Conservation (phyloP, 495 filamentous ascomycete species). For the Apiosordaria backusii region DNA sequence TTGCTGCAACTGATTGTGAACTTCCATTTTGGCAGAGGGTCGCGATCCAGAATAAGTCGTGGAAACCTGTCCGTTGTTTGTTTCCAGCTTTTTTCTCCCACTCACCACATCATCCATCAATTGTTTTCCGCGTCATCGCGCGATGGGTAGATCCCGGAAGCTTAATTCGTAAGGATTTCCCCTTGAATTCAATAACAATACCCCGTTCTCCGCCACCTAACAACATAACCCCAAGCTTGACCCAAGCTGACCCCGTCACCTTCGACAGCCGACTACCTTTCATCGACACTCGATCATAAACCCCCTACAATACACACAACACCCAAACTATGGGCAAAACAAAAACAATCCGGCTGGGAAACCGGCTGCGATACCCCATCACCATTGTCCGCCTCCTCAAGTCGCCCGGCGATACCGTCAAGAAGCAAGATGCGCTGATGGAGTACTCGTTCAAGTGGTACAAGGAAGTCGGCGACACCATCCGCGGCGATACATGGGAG, state of each 20-base stretch:
- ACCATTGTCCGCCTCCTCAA: constrained; percentile 86
- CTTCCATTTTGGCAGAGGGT: not conserved
- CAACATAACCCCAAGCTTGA: constrained; percentile 3
- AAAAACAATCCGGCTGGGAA: constrained; percentile 48
- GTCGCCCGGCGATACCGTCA: constrained; percentile 66
- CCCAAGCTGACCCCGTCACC: constrained; percentile 1
- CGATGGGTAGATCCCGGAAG: constrained; percentile 26
- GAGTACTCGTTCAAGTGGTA: constrained; percentile 77
- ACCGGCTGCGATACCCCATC: constrained; percentile 83
- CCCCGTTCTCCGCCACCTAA: too few relatives aligned
- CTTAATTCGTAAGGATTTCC: not conserved
- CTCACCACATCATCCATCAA: not conserved
- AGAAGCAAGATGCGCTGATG: constrained; percentile 71
- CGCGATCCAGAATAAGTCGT: not conserved
- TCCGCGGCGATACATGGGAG: constrained; percentile 56
- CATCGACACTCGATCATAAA: not conserved
- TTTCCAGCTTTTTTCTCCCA: not conserved
- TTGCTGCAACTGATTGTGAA: not conserved
- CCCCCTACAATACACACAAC: not conserved
- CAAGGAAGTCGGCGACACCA: constrained; percentile 68
- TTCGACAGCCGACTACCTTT: not conserved
- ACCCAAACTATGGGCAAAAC: constrained; percentile 34
- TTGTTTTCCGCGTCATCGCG: constrained; percentile 23
- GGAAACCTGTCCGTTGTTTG: not conserved
- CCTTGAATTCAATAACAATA: too few relatives aligned